Evolutionary conservation across 345 rosid species (phyloP).

Genomic region (Rhizophora apiculata): DNA sequence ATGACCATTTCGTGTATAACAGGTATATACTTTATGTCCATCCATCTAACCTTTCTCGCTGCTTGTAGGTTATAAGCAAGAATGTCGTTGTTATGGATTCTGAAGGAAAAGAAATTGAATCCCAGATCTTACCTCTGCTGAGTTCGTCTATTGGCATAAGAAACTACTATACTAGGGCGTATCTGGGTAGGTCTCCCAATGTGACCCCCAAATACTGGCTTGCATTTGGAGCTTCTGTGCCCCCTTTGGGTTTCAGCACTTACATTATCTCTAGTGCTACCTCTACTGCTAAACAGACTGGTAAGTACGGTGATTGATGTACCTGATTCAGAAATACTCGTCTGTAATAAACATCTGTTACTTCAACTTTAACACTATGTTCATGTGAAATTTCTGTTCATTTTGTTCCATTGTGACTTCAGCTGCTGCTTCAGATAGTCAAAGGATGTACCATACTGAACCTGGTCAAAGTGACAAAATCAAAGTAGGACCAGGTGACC

Average conservation of each 20-base stretch:
- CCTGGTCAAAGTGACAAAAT: slow-evolving; percentile 36
- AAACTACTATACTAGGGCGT: slow-evolving; percentile 59
- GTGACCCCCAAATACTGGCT: slow-evolving; percentile 64
- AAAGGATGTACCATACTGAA: slow-evolving; percentile 26
- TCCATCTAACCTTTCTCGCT: neutral
- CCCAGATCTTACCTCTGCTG: slow-evolving; percentile 74
- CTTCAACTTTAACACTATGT: slow-evolving; percentile 6
- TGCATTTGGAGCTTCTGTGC: slow-evolving; percentile 79
- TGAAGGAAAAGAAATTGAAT: slow-evolving; percentile 61
- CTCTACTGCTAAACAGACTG: slow-evolving; percentile 35
- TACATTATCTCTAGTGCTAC: slow-evolving; percentile 55
- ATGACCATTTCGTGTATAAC: neutral
- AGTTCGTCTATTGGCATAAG: slow-evolving; percentile 45
- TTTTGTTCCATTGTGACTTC: neutral
- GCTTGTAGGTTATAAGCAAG: slow-evolving; percentile 55
- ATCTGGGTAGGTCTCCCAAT: slow-evolving; percentile 54
- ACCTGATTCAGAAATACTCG: neutral
- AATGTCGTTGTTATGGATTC: slow-evolving; percentile 62
- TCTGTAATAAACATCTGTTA: no score
- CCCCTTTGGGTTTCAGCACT: slow-evolving; percentile 88
- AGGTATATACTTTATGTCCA: no score
- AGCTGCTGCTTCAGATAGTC: slow-evolving; percentile 17
- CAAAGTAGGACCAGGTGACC: slow-evolving; percentile 75
- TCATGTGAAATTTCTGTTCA: neutral
- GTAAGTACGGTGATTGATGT: slow-evolving; percentile 30